Evolutionary conservation across 768 basidiomycete species (phyloP), one percentile per base, ranked within the genome.

Genomic region (Psilocybe sp.): DNA sequence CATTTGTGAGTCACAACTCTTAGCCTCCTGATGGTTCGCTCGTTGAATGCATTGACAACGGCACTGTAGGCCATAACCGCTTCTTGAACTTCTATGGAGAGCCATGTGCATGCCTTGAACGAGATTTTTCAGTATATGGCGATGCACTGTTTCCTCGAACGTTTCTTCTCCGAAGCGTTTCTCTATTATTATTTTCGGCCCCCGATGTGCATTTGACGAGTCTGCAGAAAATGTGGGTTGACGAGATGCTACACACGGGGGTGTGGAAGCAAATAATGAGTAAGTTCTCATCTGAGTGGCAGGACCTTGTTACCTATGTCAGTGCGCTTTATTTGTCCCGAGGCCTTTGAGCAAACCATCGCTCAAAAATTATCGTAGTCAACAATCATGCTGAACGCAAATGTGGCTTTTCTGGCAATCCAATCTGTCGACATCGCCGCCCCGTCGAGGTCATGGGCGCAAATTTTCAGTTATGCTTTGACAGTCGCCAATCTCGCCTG

Each of bases 341-440:
- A 28, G n/a, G 7, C 23, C 7, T 28, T 28, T 28, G 23, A 28
- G 7, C 23, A n/a, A 23, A 28, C 15, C 39, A 19, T 14, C n/a
- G 6, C 16, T 35, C 18, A 20, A 12, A 15, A 13, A 12, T 16
- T 41, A 23, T 8, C 40, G 13, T 18, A 83, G 81, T 74, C 75
- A 0, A 78, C 79, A 4, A 78, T 85, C 7, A 64, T 84, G 13
- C 59, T 85, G 20, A 78, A 76, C 43, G 80, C 77, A 13, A 82
- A 83, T 46, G 78, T 85, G 0, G 75, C 72, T 0, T 80, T 83
- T 52, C 67, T 85, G 13, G 75, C 80, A 0, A 80, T 83, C 40
- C 68, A 70, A 46, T 71, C 65, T 44, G 63, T 70, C 18, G 69
- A 71, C 23, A 28, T 4, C 47, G 23, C 23, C 7, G 47, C 48